These are phyloP conservation scores for Dillenia suffruticosa DNA, from an alignment of 164 flowering plant species.

Conservation along the genomic window DNA sequence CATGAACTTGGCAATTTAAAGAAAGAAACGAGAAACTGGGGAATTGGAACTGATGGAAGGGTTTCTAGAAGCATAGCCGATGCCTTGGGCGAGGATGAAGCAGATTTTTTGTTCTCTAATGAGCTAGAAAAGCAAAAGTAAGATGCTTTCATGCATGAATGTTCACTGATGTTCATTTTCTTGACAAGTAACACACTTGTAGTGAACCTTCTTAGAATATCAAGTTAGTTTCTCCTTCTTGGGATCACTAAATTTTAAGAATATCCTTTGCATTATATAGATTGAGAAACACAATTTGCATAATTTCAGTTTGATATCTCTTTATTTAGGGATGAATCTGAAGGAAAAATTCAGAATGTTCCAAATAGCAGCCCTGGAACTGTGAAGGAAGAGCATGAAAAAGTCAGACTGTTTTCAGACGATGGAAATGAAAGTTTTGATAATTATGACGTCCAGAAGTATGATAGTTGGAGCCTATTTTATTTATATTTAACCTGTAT, in stretches of 20 bases:
- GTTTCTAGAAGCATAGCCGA: constrained; percentile 66
- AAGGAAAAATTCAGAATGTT: constrained; percentile 3
- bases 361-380: not conserved
- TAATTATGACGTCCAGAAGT: constrained; percentile 15
- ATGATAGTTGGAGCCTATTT: not conserved
- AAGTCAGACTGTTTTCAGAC: constrained; percentile 12
- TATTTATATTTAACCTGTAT: not conserved
- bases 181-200: too few relatives aligned
- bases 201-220: too few relatives aligned
- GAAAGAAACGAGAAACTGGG: constrained; percentile 38
- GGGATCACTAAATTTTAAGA: too few relatives aligned
- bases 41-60: constrained; percentile 31
- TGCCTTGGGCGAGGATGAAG: constrained; percentile 96
- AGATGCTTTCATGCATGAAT: constrained; percentile 14
- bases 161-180: not conserved
- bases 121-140: constrained; percentile 37
- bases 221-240: too few relatives aligned
- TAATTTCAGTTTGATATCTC: not conserved
- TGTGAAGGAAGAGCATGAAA: constrained; percentile 13
- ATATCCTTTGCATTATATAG: too few relatives aligned
- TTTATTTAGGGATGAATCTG: constrained; percentile 21
- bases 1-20: constrained; percentile 54
- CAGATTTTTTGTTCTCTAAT: constrained; percentile 47
- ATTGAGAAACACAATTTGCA: too few relatives aligned
- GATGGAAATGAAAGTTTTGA: constrained; percentile 14